Percentiles rank a stretch among this genome's conserved stretches.
Evolutionary conservation across 2,329 filamentous ascomycete genomes (phyloP).

Genomic region (Passalora sequoiae): DNA sequence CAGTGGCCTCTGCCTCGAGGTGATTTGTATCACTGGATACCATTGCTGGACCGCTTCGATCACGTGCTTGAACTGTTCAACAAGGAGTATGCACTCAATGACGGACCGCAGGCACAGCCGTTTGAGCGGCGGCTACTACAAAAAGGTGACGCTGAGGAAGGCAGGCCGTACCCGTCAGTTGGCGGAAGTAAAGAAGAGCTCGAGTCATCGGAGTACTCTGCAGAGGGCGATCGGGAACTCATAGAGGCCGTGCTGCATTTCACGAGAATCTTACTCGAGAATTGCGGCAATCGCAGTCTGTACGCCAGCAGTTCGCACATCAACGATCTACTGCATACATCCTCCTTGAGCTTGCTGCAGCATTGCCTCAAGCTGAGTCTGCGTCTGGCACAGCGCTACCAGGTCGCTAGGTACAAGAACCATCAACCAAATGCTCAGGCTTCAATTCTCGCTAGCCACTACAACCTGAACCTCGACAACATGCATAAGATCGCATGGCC

Average conservation of each 20-base stretch:
- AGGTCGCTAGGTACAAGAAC: constrained; percentile 68
- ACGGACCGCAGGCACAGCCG: constrained; percentile 72
- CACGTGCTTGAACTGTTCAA: constrained; percentile 77
- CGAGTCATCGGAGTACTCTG: constrained; percentile 52
- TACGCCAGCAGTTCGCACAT: constrained; percentile 90
- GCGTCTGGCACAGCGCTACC: constrained; percentile 85
- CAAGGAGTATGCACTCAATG: constrained; percentile 69
- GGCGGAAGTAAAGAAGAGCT: constrained; percentile 29
- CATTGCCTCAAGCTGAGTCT: constrained; percentile 74
- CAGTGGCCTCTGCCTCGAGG: constrained; percentile 94
- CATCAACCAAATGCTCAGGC: constrained; percentile 58
- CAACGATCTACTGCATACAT: constrained; percentile 83
- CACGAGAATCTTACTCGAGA: constrained; percentile 80
- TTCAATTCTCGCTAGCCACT: constrained; percentile 77
- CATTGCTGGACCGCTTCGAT: constrained; percentile 88
- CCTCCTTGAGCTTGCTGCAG: constrained; percentile 71
- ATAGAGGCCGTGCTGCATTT: constrained; percentile 78
- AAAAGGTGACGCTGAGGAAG: constrained; percentile 52
- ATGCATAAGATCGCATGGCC: constrained; percentile 78
- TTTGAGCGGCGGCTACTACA: constrained; percentile 65
- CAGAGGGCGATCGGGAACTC: constrained; percentile 74
- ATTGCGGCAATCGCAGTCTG: constrained; percentile 93
- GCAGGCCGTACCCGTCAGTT: constrained; percentile 21
- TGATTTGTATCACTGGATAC: constrained; percentile 97
- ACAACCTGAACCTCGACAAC: constrained; percentile 65